phyloP scores from a whole-genome alignment of 805 yeast species.

The Monosporozyma solicola region DNA sequence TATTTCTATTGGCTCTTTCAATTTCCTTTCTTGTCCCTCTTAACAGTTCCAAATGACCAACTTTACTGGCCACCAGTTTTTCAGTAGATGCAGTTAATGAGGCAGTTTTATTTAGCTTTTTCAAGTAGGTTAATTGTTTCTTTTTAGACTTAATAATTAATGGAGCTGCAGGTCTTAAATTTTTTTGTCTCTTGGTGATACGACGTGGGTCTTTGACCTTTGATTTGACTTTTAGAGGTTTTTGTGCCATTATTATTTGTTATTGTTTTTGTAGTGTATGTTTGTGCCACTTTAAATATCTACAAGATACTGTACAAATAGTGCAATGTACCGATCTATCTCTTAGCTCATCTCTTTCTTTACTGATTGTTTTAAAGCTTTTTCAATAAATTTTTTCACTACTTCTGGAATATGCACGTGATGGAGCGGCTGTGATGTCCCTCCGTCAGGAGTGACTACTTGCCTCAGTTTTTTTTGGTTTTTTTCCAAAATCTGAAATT shows the following conservation, averaged over 20 bases:
- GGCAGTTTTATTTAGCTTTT: slow-evolving; percentile 45
- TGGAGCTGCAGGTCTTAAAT: slow-evolving; percentile 68
- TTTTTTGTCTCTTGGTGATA: slow-evolving; percentile 52
- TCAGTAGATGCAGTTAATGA: slow-evolving; percentile 59
- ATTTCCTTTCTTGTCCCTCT: slow-evolving; percentile 84
- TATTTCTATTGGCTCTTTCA: slow-evolving; percentile 33
- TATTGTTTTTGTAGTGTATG: background rate
- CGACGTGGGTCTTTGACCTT: slow-evolving; percentile 34
- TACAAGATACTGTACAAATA: background rate
- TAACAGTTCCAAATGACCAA: slow-evolving; percentile 85
- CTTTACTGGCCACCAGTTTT: slow-evolving; percentile 75
- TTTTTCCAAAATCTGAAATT: no score
- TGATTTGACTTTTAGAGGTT: slow-evolving; percentile 46
- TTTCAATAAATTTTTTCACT: background rate
- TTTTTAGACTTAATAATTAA: slow-evolving; percentile 61
- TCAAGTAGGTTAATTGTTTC: slow-evolving; percentile 40
- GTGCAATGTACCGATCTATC: background rate
- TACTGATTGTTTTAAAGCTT: background rate
- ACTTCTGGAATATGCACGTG: background rate
- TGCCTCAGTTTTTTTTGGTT: background rate
- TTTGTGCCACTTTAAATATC: background rate
- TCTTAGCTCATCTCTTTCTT: background rate
- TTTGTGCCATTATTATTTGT: slow-evolving; percentile 53
- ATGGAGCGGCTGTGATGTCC: background rate
- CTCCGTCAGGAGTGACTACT: background rate